Conservation (phyloP, 2,329 filamentous ascomycete genomes). For the Aspergillus tubingensis region DNA sequence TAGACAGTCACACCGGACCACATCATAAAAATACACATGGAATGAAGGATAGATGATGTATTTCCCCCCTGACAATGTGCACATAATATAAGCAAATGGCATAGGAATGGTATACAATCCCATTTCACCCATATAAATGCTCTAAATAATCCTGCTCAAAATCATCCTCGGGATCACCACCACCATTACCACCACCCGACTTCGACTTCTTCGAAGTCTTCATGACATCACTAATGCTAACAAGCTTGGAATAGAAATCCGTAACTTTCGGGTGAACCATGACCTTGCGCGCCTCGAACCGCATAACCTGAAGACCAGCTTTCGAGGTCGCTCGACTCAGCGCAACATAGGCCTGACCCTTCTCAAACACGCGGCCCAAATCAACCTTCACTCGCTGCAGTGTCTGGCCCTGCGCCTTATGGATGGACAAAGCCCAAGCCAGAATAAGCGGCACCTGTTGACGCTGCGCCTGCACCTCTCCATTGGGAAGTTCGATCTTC, state of each 20-base stretch:
- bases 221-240: constrained; percentile 64
- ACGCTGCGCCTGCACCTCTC: constrained; percentile 87
- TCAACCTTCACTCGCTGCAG: constrained; percentile 93
- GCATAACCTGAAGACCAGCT: constrained; percentile 79
- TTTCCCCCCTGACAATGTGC: no score
- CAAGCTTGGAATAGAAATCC: constrained; percentile 80
- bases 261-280: constrained; percentile 90
- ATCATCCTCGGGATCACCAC: constrained; percentile 25
- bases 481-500: constrained; percentile 96
- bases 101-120: no score
- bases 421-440: constrained; percentile 95
- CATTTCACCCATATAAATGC: constrained; percentile 13
- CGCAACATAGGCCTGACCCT: constrained; percentile 96
- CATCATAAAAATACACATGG: no score
- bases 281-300: constrained; percentile 87
- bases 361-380: constrained; percentile 88
- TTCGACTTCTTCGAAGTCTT: constrained; percentile 28
- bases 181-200: neutral
- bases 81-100: no score
- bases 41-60: no score
- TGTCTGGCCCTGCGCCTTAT: constrained; percentile 96
- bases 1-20: no score
- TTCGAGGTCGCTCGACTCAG: constrained; percentile 89
- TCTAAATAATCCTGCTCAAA: constrained; percentile 52
- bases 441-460: constrained; percentile 83